Percentiles rank a stretch among this genome's conserved stretches.
These are phyloP conservation scores for Dioscorea cayenensis DNA, from an alignment of 116 monocot species.

Conservation along the genomic window DNA sequence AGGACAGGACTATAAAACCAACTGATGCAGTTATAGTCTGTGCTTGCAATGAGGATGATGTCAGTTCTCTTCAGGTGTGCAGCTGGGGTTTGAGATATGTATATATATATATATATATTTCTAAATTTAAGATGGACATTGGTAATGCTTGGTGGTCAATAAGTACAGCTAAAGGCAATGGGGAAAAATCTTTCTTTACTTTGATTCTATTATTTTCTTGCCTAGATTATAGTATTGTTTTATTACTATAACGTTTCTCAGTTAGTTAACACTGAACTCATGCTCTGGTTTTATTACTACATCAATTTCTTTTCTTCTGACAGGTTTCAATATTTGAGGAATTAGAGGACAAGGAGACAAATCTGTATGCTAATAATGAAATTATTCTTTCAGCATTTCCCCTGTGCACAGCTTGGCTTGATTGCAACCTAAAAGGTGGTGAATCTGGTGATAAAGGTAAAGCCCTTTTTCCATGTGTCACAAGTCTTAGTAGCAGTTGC, in stretches of 20 bases:
- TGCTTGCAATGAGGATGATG: slow-evolving; percentile 80
- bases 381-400: slow-evolving; percentile 77
- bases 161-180: no score
- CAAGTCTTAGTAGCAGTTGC: neutral
- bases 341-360: slow-evolving; percentile 61
- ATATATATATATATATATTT: neutral
- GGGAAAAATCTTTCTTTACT: no score
- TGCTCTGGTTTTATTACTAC: no score
- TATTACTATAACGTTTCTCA: no score
- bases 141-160: no score
- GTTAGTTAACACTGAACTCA: no score
- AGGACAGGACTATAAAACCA: slow-evolving; percentile 76
- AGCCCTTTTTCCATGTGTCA: neutral
- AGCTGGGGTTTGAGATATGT: neutral
- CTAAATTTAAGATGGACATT: no score
- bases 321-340: slow-evolving; percentile 79
- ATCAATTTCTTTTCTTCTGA: neutral
- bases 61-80: slow-evolving; percentile 74
- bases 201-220: no score
- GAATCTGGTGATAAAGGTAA: slow-evolving; percentile 80
- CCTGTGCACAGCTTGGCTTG: slow-evolving; percentile 80
- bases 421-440: slow-evolving; percentile 64
- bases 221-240: no score
- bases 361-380: slow-evolving; percentile 92
- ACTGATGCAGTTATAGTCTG: slow-evolving; percentile 85